Evolutionary conservation across 2,329 filamentous ascomycete species (phyloP), one percentile per base, ranked within the genome.

Genomic region (Colletotrichum australisinense): DNA sequence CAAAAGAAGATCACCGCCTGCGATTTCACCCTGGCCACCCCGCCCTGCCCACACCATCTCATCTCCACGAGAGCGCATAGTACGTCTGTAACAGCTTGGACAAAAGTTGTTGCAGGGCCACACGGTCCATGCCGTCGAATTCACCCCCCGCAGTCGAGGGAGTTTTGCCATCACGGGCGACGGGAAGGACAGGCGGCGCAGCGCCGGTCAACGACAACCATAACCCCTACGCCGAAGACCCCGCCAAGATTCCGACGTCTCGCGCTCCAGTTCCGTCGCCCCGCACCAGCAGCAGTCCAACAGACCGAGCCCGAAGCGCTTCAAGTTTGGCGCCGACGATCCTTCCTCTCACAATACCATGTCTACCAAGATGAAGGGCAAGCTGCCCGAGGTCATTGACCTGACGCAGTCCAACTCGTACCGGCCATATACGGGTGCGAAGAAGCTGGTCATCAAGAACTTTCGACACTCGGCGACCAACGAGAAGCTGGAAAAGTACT

Each of bases 391-490:
- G 68, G 79, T 78, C 26, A 75, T 82, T 70, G 82, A 84, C 73
- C 77, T 83, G 28, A 80, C 81, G 56, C 77, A 78, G 72, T 76
- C 74, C 28, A 79, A 82, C 24, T 83, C 84, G 63, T 94, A 95
- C 79, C 93, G 93, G 77, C 92, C 94, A 14, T 91, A 94, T 78
- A 87, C 88, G 12, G 95, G 95, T 38, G 92, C 94, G 24, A 95
- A 93, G 86, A 95, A 93, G 83, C 89, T 99, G 58, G 90, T 96
- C n/a, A 94, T 99, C 78, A 98, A 98, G 89, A 98, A 98, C 81
- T 88, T 98, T 75, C 91, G 93, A 72, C 88, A 88, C 22, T 84
- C 89, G n/a, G 88, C 88, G 71, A 80, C 83, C 52, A 79, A 84
- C 65, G 86, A 89, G 67, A 90, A 95, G 77, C 89, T 93, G 24